Conservation (phyloP, 805 yeast species). For the Candida manassasensis region DNA sequence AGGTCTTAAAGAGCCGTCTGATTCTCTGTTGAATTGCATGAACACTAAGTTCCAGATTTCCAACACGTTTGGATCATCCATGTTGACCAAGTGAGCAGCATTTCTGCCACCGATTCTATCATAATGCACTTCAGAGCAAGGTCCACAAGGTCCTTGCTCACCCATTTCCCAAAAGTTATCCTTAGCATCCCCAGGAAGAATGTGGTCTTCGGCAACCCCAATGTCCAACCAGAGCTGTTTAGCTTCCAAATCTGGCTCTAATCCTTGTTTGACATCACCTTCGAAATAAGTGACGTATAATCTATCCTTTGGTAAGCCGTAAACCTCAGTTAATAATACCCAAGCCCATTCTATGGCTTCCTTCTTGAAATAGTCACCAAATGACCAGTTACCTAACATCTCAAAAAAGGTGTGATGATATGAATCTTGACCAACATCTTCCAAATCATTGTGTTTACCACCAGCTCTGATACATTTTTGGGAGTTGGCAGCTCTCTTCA, state of each 20-base stretch:
- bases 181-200: slow-evolving; percentile 81
- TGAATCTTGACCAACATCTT: slow-evolving; percentile 96
- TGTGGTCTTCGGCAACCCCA: slow-evolving; percentile 90
- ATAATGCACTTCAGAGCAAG: slow-evolving; percentile 96
- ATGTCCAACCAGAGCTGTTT: slow-evolving; percentile 77
- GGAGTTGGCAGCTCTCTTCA: slow-evolving; percentile 89
- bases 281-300: slow-evolving; percentile 95
- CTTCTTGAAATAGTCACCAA: slow-evolving; percentile 96
- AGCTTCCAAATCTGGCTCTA: slow-evolving; percentile 93
- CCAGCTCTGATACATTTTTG: slow-evolving; percentile 99
- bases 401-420: slow-evolving; percentile 98
- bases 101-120: slow-evolving; percentile 98
- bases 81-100: slow-evolving; percentile 83
- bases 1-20: slow-evolving; percentile 71
- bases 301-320: slow-evolving; percentile 72
- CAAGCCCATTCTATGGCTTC: slow-evolving; percentile 88
- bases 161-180: slow-evolving; percentile 99
- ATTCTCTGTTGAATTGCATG: slow-evolving; percentile 93
- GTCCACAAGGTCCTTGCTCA: slow-evolving; percentile 99
- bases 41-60: slow-evolving; percentile 98
- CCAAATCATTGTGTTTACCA: slow-evolving; percentile 97
- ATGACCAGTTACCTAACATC: slow-evolving; percentile 99
- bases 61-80: slow-evolving; percentile 96
- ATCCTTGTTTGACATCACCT: slow-evolving; percentile 78
- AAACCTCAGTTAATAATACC: slow-evolving; percentile 84